Conservation (phyloP, 768 basidiomycete species). For the Macrolepiota fuliginosa region DNA sequence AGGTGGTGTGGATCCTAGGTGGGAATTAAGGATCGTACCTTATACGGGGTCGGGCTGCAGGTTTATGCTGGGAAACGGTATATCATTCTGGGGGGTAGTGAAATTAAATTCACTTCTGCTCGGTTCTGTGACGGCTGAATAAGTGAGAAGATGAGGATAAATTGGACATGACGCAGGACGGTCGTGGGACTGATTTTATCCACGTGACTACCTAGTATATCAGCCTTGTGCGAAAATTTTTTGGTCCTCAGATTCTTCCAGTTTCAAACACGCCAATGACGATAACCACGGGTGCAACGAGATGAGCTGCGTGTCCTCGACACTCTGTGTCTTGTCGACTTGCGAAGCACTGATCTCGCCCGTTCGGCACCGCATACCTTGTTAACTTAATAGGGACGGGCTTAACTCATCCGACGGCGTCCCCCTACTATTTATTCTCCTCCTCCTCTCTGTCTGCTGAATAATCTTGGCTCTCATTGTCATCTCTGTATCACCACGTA, state of each 20-base stretch:
- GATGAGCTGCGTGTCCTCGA: slow-evolving; percentile 8
- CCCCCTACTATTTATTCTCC: background rate
- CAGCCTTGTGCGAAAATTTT: slow-evolving; percentile 2
- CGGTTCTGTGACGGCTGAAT: too few species aligned
- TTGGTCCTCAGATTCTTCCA: slow-evolving; percentile 8
- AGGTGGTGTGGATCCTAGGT: too few species aligned
- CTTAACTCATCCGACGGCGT: slow-evolving; percentile 12
- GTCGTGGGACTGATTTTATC: background rate
- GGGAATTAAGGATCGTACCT: too few species aligned
- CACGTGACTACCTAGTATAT: background rate
- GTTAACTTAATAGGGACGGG: slow-evolving; percentile 13
- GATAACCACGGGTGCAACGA: slow-evolving; percentile 11
- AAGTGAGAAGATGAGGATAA: too few species aligned
- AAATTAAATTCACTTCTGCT: too few species aligned
- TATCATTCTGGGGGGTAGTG: too few species aligned
- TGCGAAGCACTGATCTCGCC: slow-evolving; percentile 13
- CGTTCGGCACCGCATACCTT: slow-evolving; percentile 15
- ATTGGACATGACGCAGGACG: too few species aligned
- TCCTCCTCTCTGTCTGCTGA: background rate
- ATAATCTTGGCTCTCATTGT: too few species aligned
- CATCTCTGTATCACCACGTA: too few species aligned
- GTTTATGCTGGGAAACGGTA: too few species aligned
- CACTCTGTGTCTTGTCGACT: background rate
- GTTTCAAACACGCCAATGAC: slow-evolving; percentile 16
- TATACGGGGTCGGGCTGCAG: too few species aligned